phyloP scores from a whole-genome alignment of 176 grass and related monocot genomes.

The Avena eriantha region DNA sequence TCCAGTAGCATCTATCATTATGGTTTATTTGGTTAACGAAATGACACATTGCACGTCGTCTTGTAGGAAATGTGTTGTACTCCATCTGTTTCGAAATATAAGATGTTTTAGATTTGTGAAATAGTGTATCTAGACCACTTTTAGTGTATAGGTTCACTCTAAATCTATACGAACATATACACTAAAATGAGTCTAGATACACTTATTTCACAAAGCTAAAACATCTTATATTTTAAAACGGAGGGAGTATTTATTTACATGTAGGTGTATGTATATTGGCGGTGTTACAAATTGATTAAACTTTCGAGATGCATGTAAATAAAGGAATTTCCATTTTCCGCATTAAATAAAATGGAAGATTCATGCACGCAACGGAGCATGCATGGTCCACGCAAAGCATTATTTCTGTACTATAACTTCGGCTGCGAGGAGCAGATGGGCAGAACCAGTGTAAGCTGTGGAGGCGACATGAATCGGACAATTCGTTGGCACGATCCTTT shows the following conservation, averaged over 20 bases:
- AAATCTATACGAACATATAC: too few relatives aligned
- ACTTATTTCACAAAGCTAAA: too few relatives aligned
- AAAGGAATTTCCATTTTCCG: neutral
- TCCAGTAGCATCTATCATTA: neutral
- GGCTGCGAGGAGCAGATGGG: slow-evolving; percentile 30
- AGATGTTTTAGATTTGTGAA: too few relatives aligned
- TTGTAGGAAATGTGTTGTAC: neutral
- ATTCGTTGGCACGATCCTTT: slow-evolving; percentile 39
- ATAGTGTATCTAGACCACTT: too few relatives aligned
- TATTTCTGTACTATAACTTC: slow-evolving; percentile 24
- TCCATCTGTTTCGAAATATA: too few relatives aligned
- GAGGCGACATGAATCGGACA: slow-evolving; percentile 41
- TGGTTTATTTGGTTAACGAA: neutral
- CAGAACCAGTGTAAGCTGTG: slow-evolving; percentile 34
- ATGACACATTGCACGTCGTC: neutral
- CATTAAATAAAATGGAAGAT: neutral
- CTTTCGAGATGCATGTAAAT: neutral
- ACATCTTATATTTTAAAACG: too few relatives aligned
- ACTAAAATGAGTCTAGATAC: too few relatives aligned
- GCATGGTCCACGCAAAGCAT: slow-evolving; percentile 34
- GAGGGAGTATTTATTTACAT: too few relatives aligned
- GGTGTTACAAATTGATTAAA: neutral
- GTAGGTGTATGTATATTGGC: neutral
- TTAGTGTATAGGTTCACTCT: too few relatives aligned
- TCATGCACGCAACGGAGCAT: neutral